Conservation (phyloP, 192 early-diverging fungal genomes). For the Umbelopsis sp. region DNA sequence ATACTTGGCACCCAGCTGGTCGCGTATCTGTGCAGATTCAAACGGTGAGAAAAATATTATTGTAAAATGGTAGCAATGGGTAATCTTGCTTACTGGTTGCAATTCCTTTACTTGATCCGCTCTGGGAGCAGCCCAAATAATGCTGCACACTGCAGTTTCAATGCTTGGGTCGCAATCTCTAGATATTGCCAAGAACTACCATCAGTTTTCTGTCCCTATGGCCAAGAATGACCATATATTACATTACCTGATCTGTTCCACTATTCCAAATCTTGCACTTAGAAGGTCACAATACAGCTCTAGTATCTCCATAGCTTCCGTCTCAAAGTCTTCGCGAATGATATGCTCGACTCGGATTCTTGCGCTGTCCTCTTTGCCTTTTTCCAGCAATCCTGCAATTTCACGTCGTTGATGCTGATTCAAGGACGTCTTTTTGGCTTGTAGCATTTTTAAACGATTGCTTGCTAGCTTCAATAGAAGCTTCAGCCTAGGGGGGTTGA, state of each 20-base stretch:
- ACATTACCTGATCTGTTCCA: conserved; percentile 78
- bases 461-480: conserved; percentile 89
- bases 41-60: neutral
- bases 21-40: conserved; percentile 54
- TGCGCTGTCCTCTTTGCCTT: conserved; percentile 85
- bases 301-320: conserved; percentile 94
- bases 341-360: conserved; percentile 89
- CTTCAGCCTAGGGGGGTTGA: conserved; percentile 68
- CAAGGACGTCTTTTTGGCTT: conserved; percentile 81
- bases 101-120: conserved; percentile 84
- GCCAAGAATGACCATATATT: neutral
- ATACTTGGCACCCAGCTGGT: conserved; percentile 80
- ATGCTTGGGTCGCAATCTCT: conserved; percentile 81
- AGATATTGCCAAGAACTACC: neutral
- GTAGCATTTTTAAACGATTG: conserved; percentile 85
- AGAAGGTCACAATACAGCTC: conserved; percentile 91
- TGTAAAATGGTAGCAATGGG: neutral
- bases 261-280: conserved; percentile 81
- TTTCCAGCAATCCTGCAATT: conserved; percentile 80
- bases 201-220: neutral
- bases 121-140: conserved; percentile 91
- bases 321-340: conserved; percentile 90
- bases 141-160: conserved; percentile 82
- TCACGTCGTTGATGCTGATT: conserved; percentile 77
- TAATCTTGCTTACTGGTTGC: conserved; percentile 32